phyloP scores from a whole-genome alignment of 192 early-diverging fungal species.

The Linnemannia schmuckeri region DNA sequence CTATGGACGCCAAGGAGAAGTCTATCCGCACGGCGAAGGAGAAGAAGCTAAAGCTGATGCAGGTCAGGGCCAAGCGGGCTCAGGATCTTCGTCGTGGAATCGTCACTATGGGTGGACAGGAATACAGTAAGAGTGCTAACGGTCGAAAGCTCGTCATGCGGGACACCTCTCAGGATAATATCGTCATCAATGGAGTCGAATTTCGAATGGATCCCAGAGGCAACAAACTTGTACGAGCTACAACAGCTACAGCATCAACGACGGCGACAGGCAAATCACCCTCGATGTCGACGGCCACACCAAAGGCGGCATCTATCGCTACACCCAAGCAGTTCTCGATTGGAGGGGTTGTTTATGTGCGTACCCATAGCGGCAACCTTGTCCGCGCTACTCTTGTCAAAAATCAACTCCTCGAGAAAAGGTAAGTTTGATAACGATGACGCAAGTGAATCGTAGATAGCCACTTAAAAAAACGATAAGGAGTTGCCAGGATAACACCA shows the following conservation, averaged over 20 bases:
- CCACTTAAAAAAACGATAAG: not conserved
- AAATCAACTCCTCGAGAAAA: constrained; percentile 34
- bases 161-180: constrained; percentile 17
- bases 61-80: constrained; percentile 29
- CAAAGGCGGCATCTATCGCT: not conserved
- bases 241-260: not conserved
- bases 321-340: constrained; percentile 54
- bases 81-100: constrained; percentile 32
- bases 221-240: constrained; percentile 50
- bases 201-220: constrained; percentile 54
- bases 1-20: constrained; percentile 52
- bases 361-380: constrained; percentile 54
- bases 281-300: not conserved
- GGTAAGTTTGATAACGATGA: constrained; percentile 6
- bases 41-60: constrained; percentile 22
- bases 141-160: constrained; percentile 44
- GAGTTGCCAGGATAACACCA: constrained; percentile 5
- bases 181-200: constrained; percentile 52
- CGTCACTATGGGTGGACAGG: constrained; percentile 32
- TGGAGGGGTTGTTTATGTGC: constrained; percentile 53
- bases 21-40: constrained; percentile 42
- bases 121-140: constrained; percentile 40
- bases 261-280: not conserved
- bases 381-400: constrained; percentile 50
- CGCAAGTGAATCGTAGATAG: not conserved